Conservation (phyloP, 306 rosid species). For the Castanospermum australe region DNA sequence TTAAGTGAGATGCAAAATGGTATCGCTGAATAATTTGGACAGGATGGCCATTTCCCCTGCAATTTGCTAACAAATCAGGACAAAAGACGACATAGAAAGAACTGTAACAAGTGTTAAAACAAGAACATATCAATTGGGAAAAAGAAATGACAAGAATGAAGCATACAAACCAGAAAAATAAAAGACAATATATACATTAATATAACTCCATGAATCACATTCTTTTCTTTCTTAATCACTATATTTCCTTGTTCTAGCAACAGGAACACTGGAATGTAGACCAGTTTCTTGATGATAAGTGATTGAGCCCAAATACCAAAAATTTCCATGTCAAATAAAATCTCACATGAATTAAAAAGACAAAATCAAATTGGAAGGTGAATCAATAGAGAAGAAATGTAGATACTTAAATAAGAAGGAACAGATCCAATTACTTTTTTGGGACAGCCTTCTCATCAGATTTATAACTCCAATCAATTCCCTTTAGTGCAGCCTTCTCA, state of each 20-base stretch:
- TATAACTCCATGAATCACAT: background rate
- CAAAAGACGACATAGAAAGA: slow-evolving; percentile 9
- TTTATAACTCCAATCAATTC: slow-evolving; percentile 92
- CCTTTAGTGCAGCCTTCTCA: slow-evolving; percentile 97
- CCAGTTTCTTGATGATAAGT: background rate
- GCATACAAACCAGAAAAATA: slow-evolving; percentile 1
- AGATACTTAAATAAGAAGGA: slow-evolving; percentile 5
- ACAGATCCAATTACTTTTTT: slow-evolving; percentile 59
- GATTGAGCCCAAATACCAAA: background rate
- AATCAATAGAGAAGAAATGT: slow-evolving; percentile 17
- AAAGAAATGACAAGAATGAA: slow-evolving; percentile 10
- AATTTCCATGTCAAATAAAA: background rate
- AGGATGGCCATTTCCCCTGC: slow-evolving; percentile 82
- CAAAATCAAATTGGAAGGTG: background rate
- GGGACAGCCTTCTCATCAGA: slow-evolving; percentile 97
- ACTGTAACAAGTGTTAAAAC: background rate
- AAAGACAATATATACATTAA: background rate
- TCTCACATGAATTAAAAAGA: background rate
- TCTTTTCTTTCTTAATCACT: background rate
- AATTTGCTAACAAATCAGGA: slow-evolving; percentile 17
- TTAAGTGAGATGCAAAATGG: slow-evolving; percentile 94
- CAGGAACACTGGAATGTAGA: slow-evolving; percentile 7
- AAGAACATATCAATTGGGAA: background rate
- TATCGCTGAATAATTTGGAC: slow-evolving; percentile 97
- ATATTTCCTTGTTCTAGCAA: slow-evolving; percentile 9